Base-by-base conservation (phyloP, 345 rosid species). In the Erysimum cheiranthoides region DNA sequence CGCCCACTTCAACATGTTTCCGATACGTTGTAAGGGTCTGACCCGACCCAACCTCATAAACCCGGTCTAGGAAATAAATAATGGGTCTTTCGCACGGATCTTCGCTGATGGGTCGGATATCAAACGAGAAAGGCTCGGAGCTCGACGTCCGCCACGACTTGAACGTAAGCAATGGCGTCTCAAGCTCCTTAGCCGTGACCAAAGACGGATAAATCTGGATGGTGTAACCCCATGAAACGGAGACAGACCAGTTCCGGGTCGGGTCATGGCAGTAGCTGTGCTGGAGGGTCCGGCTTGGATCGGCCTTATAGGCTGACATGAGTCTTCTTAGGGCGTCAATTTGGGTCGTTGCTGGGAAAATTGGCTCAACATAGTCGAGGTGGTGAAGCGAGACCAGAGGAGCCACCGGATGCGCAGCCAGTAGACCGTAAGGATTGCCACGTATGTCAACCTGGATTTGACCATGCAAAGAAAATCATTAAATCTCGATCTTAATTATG, bases 301-400 rank as follows among this genome's bases (percentile, higher is more conserved):
- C 98, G 58, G 46, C 53, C 65, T 78, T 64, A 10, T 89, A 88
- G 2, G 93, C 81, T 0, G 59, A 70, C 1, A 70, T 53, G 51
- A 94, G 84, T 74, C 81, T 87, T 66, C 83, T 65, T 45, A 94
- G 62, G 2, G 98, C 80, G 54, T 84, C 86, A 2, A 79, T 65
- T 59, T 67, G 90, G 57, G 73, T 71, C 69, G 77, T 47, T 0
- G 50, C 71, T 0, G 97, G 98, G 47, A 90, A 90, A 25, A 94
- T 68, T 8, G 93, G 49, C 18, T 86, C 78, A 21, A 89, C 85
- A 43, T 83, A 86, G 86, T 89, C 92, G 14, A 94, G 66, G 76
- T 94, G 98, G 86, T 94, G 97, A 21, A 92, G 86, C 2, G 97
- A 89, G 31, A 92, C 92, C 40, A 92, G 70, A 11, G 97, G 97